phyloP scores from a whole-genome alignment of 495 filamentous ascomycete genomes.

The Chaetomium cochliodes region DNA sequence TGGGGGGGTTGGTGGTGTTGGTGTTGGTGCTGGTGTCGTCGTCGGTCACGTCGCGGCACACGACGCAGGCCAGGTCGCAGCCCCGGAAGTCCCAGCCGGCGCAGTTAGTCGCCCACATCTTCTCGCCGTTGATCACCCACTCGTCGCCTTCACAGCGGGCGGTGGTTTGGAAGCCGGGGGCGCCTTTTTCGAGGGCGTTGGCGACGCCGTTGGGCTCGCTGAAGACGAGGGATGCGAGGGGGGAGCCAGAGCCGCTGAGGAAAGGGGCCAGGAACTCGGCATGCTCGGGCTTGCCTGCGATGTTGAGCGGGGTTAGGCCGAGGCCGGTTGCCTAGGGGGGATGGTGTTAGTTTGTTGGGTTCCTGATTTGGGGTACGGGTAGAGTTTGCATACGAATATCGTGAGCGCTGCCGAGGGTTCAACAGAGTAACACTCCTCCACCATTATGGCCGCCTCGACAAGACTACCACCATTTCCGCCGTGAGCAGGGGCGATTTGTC shows the following conservation, averaged over 20 bases:
- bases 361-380: too few species aligned
- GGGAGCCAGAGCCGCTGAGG: slow-evolving; percentile 44
- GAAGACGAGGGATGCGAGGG: slow-evolving; percentile 52
- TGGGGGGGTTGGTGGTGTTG: too few species aligned
- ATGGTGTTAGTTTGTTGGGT: too few species aligned
- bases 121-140: slow-evolving; percentile 57
- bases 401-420: slow-evolving; percentile 50
- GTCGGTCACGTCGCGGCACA: slow-evolving; percentile 46
- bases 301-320: slow-evolving; percentile 50
- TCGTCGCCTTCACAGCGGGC: slow-evolving; percentile 51
- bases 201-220: slow-evolving; percentile 53
- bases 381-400: slow-evolving; percentile 40
- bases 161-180: slow-evolving; percentile 48
- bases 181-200: slow-evolving; percentile 54
- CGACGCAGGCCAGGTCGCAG: slow-evolving; percentile 54
- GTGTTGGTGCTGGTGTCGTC: slow-evolving; percentile 17
- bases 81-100: slow-evolving; percentile 54
- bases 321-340: slow-evolving; percentile 39
- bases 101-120: slow-evolving; percentile 58
- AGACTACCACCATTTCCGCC: slow-evolving; percentile 48
- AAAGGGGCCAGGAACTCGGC: slow-evolving; percentile 51
- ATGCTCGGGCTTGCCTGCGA: slow-evolving; percentile 44
- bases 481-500: slow-evolving; percentile 43
- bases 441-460: slow-evolving; percentile 49
- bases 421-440: slow-evolving; percentile 53